Base-by-base conservation (phyloP, 2,329 filamentous ascomycete species). In the Daldinia sp. region DNA sequence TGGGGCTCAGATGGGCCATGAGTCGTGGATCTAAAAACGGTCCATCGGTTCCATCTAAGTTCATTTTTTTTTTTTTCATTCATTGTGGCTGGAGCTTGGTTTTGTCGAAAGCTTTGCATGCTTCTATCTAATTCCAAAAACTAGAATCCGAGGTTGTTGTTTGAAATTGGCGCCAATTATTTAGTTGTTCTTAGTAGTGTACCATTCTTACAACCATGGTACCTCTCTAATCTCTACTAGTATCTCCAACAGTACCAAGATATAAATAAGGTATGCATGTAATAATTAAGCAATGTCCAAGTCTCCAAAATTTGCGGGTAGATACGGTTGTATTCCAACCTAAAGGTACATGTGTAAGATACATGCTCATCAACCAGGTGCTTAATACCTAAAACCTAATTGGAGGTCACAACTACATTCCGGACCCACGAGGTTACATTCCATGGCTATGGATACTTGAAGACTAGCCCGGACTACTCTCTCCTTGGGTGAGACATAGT, bases 341-440 rank as follows among this genome's bases (percentile, higher is more conserved):
- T 35, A 35, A 35, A 35, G 33, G 33, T 35, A 35, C 33, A 35
- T 9, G 33, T 9, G 39, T 15, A 41, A 50, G 28, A 18, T 39
- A 56, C 18, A 59, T 37, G 10, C 18, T 42, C 23, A 6, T 37
- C 35, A 46, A 54, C 57, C 55, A 70, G 60, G 55, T 68, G 65
- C 62, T 63, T 44, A 58, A 61, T 57, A 20, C 37, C 28, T 39
- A 37, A 18, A 42, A 53, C 44, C 41, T 59, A 6, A 71, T 71
- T 71, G 68, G 69, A 54, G 44, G 68, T 41, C 39, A 13, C 42
- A 18, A 39, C 35, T 48, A 59, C 50, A 62, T 57, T 61, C 51
- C 51, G 50, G 63, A 41, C 53, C 41, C 37, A 48, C 60, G 48
- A 63, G 44, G 62, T 68, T 50, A 35, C 68, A 68, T 68, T 66